Base-by-base conservation (phyloP, 306 rosid genomes). In the Cicer judaicum region DNA sequence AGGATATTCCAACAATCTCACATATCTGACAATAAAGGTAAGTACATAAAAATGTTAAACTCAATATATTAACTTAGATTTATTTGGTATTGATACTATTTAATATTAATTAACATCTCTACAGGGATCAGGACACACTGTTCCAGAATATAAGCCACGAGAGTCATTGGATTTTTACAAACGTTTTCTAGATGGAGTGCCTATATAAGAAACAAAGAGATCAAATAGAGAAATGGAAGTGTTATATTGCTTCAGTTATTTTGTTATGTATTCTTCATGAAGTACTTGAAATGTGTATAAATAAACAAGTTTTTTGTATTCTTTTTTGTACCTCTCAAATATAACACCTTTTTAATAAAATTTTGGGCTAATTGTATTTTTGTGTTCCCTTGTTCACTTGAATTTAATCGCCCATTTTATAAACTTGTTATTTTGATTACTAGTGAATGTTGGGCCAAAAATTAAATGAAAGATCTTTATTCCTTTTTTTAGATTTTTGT, bases 51-150 rank as follows among this genome's bases (percentile, higher is more conserved):
- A 14, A 19, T 54, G n/a, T 38, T 46, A 44, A 5, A 7, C 21
- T 49, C 5, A 7, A 50, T 1, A 13, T 21, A 54, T 18, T 21
- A 57, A 5, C 5, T 38, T 66, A 47, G 12, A 10, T 42, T 79
- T 0, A 4, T 63, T 14, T 68, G 10, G 1, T 68, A 8, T 68
- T 74, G 29, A 49, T 38, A 41, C 40, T 49, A 18, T 24, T 46
- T 83, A 77, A 40, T 56, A 29, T 29, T 29, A 3, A 29, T 29
- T 54, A 80, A 78, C 3, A 43, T 66, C 72, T 78, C 3, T 82
- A 63, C 84, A 92, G 96, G 96, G 97, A 61, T 59, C 97, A 40
- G 97, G 97, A 59, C 96, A 92, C 47, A 86, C 97, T 0, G 97
- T 92, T 65, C 93, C 97, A 10, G 96, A 92, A 69, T 89, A 92